A percentile compares a stretch with the other conserved stretches of the same genome.
phyloP scores from a whole-genome alignment of 106 monocot species.

The Hemerocallis citrina region DNA sequence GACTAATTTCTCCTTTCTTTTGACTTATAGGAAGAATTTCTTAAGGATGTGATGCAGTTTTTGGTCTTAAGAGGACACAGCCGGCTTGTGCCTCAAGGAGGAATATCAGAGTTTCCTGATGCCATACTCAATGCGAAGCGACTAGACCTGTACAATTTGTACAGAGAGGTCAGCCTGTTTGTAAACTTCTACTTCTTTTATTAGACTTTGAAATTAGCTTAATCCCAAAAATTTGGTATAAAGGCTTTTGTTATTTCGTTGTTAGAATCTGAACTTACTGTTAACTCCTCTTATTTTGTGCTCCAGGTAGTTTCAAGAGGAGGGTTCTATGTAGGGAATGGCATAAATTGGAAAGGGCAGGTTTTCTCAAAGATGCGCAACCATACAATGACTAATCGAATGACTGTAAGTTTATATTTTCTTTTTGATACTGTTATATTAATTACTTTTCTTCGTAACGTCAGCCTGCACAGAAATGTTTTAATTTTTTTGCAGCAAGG shows the following conservation, averaged over 20 bases:
- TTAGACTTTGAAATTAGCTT: neutral
- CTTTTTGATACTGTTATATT: neutral
- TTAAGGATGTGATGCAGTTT: conserved; percentile 70
- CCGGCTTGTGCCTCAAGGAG: conserved; percentile 60
- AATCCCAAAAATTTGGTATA: neutral
- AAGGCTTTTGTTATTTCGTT: neutral
- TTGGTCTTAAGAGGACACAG: conserved; percentile 49
- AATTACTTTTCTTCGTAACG: neutral
- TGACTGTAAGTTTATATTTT: conserved; percentile 40
- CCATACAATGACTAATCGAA: conserved; percentile 58
- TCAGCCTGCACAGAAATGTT: neutral
- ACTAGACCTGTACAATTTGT: conserved; percentile 61
- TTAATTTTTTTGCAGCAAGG: neutral
- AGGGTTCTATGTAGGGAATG: conserved; percentile 73
- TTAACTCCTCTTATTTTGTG: neutral
- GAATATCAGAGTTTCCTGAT: conserved; percentile 66
- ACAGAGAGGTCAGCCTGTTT: conserved; percentile 50
- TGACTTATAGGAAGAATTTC: conserved; percentile 52
- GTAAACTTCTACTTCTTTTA: too few species aligned
- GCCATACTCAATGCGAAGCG: conserved; percentile 71
- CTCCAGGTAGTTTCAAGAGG: conserved; percentile 70
- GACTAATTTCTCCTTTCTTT: neutral
- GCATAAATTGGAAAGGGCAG: conserved; percentile 78
- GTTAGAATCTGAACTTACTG: neutral
- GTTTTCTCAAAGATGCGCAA: conserved; percentile 81